phyloP scores from a whole-genome alignment of 2,329 filamentous ascomycete species.

The Stagonosporopsis chrysanthemi region DNA sequence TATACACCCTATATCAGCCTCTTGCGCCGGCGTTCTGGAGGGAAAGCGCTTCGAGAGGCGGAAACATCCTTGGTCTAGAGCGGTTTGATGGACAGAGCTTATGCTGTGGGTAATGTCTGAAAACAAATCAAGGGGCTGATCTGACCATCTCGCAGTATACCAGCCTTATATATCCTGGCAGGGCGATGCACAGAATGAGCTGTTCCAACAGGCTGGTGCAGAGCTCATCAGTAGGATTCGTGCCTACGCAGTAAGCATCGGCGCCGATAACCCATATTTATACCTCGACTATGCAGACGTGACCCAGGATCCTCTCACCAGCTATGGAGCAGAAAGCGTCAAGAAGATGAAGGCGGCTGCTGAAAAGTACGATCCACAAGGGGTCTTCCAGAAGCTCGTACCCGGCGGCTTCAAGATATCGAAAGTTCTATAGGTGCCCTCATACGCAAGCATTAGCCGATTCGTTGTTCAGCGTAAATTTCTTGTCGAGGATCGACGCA shows the following conservation, averaged over 20 bases:
- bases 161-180: conserved; percentile 34
- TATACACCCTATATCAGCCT: conserved; percentile 48
- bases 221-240: conserved; percentile 25
- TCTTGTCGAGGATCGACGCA: not conserved
- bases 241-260: conserved; percentile 29
- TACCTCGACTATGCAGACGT: conserved; percentile 46
- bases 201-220: conserved; percentile 30
- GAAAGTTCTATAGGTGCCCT: conserved; percentile 5
- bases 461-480: not conserved
- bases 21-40: conserved; percentile 50
- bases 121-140: not conserved
- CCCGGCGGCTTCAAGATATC: conserved; percentile 42
- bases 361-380: conserved; percentile 31
- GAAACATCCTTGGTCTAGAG: conserved; percentile 52
- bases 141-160: conserved; percentile 19
- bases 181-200: conserved; percentile 27
- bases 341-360: conserved; percentile 31
- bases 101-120: conserved; percentile 24
- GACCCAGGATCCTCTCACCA: conserved; percentile 29
- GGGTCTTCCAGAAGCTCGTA: conserved; percentile 36
- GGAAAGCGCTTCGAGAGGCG: conserved; percentile 47
- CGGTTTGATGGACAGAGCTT: conserved; percentile 23
- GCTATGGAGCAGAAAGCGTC: conserved; percentile 32
- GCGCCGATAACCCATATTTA: conserved; percentile 34
- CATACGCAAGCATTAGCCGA: not conserved